Percentiles rank a stretch among this genome's conserved stretches.
phyloP scores from a whole-genome alignment of 306 rosid species.

The barrel medic (Medicago truncatula) region MtrunA17r5.0-ANR NC_053044.1:40233501-40234000 shows the following conservation, averaged over 20 bases:
- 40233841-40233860: neutral
- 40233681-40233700: neutral
- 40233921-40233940: neutral
- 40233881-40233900: neutral
- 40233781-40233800: neutral
- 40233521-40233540: neutral
- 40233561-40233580: constrained; percentile 3
- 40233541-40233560: too few species aligned
- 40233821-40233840: too few species aligned
- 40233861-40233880: neutral
- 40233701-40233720: neutral
- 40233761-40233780: neutral
- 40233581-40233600: neutral
- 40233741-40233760: neutral
- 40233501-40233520: neutral
- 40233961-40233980: constrained; percentile 9
- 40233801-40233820: neutral
- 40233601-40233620: neutral
- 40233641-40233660: neutral
- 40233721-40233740: neutral
- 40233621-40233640: neutral
- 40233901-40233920: neutral
- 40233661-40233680: neutral
- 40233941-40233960: constrained; percentile 24
- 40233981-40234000: constrained; percentile 10